Percentiles rank a stretch among this genome's conserved stretches.
Conservation (phyloP, 73 alveolate species). For the Blepharisma japonicum region DNA sequence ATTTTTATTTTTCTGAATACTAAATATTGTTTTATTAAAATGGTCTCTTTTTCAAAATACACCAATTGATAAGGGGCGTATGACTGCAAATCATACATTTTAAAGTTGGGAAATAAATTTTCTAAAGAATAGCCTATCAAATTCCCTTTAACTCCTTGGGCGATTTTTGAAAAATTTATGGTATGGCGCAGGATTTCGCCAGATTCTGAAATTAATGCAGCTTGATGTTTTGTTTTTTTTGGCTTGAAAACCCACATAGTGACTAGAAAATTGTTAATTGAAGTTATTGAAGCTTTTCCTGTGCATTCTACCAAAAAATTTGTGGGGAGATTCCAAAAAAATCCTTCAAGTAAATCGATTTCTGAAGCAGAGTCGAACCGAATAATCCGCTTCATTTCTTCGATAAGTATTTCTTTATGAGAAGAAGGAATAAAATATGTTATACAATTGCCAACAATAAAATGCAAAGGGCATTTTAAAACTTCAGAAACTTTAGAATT, state of each 20-base stretch:
- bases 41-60: too few relatives aligned
- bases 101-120: too few relatives aligned
- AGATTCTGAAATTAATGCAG: not conserved
- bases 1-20: too few relatives aligned
- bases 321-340: not conserved
- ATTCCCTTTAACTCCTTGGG: too few relatives aligned
- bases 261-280: not conserved
- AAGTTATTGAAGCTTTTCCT: not conserved
- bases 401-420: not conserved
- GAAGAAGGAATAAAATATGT: not conserved
- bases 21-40: too few relatives aligned
- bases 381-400: not conserved
- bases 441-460: conserved; percentile 1
- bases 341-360: not conserved
- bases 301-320: not conserved
- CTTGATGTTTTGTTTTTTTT: not conserved
- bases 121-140: too few relatives aligned
- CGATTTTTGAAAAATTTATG: not conserved
- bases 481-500: not conserved
- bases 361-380: not conserved
- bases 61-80: too few relatives aligned
- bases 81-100: too few relatives aligned
- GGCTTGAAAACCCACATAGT: not conserved
- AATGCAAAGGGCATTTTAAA: not conserved
- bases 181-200: not conserved